phyloP scores from a whole-genome alignment of 257 asterid genomes.

The Penstemon eatonii region DNA sequence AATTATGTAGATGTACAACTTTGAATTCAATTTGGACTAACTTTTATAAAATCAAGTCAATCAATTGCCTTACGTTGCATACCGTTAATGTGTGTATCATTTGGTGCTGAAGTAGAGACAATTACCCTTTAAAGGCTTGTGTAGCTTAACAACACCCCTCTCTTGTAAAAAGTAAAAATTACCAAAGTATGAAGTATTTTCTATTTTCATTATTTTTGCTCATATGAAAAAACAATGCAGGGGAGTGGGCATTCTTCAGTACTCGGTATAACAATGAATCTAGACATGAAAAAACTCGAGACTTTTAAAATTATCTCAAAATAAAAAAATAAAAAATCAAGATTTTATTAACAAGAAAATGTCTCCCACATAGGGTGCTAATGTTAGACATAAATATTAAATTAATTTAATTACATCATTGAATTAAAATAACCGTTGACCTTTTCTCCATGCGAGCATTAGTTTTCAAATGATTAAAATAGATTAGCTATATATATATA shows the following conservation, averaged over 20 bases:
- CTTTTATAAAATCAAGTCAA: too few species aligned
- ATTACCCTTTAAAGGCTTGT: too few species aligned
- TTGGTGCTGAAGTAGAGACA: too few species aligned
- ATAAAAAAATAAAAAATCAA: background rate
- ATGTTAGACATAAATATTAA: background rate
- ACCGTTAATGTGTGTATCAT: too few species aligned
- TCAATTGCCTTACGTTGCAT: too few species aligned
- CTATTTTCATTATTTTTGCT: background rate
- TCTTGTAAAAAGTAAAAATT: too few species aligned
- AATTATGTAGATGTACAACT: too few species aligned
- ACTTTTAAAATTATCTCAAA: background rate
- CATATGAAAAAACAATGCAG: background rate
- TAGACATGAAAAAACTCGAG: background rate
- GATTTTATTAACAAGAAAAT: background rate
- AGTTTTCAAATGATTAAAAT: slow-evolving; percentile 4
- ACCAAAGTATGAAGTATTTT: too few species aligned
- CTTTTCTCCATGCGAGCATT: slow-evolving; percentile 33
- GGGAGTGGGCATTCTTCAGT: too few species aligned
- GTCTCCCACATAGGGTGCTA: slow-evolving; percentile 24
- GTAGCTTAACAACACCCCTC: too few species aligned
- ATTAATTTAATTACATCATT: background rate
- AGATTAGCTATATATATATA: background rate
- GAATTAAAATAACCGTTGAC: slow-evolving; percentile 29
- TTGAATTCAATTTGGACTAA: too few species aligned
- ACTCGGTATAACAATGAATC: background rate